phyloP scores from a whole-genome alignment of 2,329 filamentous ascomycete genomes.

The Cladosporium halotolerans region DNA sequence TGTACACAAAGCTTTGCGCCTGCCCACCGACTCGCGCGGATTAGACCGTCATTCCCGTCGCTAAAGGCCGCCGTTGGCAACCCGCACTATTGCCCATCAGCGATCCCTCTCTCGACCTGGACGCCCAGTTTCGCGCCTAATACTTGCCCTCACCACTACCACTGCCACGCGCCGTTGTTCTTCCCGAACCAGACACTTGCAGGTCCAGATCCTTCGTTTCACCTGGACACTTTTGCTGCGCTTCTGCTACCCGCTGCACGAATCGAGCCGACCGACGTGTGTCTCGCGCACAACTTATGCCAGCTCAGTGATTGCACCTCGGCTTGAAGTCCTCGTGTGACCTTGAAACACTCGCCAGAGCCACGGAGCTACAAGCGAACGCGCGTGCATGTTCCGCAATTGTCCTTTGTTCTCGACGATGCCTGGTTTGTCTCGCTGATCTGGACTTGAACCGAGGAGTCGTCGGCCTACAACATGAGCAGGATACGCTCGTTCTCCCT shows the following conservation, averaged over 20 bases:
- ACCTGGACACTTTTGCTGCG: constrained; percentile 7
- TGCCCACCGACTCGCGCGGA: constrained; percentile 9
- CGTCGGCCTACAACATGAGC: constrained; percentile 22
- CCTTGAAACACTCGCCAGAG: constrained; percentile 17
- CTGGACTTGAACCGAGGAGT: constrained; percentile 8
- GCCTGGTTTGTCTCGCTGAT: constrained; percentile 10
- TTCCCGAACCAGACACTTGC: neutral
- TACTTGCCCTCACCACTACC: neutral
- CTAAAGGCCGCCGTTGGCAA: neutral
- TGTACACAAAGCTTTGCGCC: constrained; percentile 3
- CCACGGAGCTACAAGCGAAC: constrained; percentile 18
- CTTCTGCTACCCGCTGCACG: neutral
- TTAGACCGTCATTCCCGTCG: constrained; percentile 9
- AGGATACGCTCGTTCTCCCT: constrained; percentile 24
- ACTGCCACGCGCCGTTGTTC: constrained; percentile 8
- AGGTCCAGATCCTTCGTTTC: constrained; percentile 9
- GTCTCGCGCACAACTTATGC: constrained; percentile 9
- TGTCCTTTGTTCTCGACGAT: constrained; percentile 12
- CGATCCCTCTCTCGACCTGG: neutral
- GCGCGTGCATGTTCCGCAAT: constrained; percentile 21
- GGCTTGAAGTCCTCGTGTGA: constrained; percentile 19
- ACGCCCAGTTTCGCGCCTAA: neutral
- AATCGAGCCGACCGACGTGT: constrained; percentile 10
- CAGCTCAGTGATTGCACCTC: constrained; percentile 12
- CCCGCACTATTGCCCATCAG: neutral